Evolutionary conservation across 2,329 filamentous ascomycete species (phyloP).

Genomic region (Tympanopsis confertula): DNA sequence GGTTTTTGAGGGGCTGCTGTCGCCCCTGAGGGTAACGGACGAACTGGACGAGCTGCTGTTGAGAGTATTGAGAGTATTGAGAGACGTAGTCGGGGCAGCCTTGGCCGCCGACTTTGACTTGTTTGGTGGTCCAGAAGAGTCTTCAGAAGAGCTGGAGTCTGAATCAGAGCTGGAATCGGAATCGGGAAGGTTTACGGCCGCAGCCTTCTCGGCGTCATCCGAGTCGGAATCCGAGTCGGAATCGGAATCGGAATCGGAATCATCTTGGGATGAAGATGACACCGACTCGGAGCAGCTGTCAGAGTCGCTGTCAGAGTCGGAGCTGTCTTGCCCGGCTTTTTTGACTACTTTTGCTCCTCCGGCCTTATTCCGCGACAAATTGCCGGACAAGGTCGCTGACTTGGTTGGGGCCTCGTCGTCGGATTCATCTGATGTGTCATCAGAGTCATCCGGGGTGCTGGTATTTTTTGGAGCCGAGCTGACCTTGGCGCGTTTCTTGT

Average conservation of each 20-base stretch:
- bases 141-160: slow-evolving; percentile 22
- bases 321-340: too few relatives aligned
- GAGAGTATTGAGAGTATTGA: slow-evolving; percentile 33
- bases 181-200: slow-evolving; percentile 27
- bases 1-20: slow-evolving; percentile 29
- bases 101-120: slow-evolving; percentile 13
- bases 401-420: not conserved
- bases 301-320: slow-evolving; percentile 15
- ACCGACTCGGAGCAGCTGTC: slow-evolving; percentile 11
- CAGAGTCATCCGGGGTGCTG: too few relatives aligned
- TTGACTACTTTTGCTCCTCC: not conserved
- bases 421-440: too few relatives aligned
- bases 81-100: slow-evolving; percentile 11
- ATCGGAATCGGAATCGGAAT: slow-evolving; percentile 16
- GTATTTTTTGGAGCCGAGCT: not conserved
- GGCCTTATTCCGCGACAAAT: too few relatives aligned
- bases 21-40: slow-evolving; percentile 15
- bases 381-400: not conserved
- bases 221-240: slow-evolving; percentile 24
- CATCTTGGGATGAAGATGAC: slow-evolving; percentile 15
- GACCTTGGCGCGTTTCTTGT: not conserved
- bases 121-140: slow-evolving; percentile 12
- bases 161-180: slow-evolving; percentile 27
- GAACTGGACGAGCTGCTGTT: slow-evolving; percentile 38
- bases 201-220: slow-evolving; percentile 14